Conservation (phyloP, 805 yeast species). For the Yarrowia bubula region DNA sequence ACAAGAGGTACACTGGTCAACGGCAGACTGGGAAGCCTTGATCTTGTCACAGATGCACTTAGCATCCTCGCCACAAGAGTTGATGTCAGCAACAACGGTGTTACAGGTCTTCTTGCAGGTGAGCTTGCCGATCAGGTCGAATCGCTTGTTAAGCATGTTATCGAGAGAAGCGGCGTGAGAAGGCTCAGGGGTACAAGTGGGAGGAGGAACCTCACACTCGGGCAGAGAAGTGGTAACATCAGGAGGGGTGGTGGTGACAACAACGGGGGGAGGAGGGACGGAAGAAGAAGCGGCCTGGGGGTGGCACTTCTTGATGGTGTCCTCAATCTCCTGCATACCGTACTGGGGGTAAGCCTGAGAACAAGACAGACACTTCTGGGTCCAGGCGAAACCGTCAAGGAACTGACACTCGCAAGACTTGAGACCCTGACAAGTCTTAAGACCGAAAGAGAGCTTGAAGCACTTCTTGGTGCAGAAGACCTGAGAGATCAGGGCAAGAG, state of each 20-base stretch:
- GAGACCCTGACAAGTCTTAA: slow-evolving; percentile 16
- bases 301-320: slow-evolving; percentile 22
- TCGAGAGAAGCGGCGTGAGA: slow-evolving; percentile 17
- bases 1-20: slow-evolving; percentile 18
- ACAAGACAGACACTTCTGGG: slow-evolving; percentile 22
- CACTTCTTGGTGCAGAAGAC: slow-evolving; percentile 12
- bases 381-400: slow-evolving; percentile 20
- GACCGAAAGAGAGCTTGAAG: slow-evolving; percentile 18
- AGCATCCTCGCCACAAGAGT: slow-evolving; percentile 2
- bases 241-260: slow-evolving; percentile 20
- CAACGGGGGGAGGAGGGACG: slow-evolving; percentile 3
- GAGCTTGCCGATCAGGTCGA: slow-evolving; percentile 22
- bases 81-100: slow-evolving; percentile 7
- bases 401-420: slow-evolving; percentile 13
- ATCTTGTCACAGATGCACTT: slow-evolving; percentile 19
- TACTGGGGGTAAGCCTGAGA: slow-evolving; percentile 18
- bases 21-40: background rate
- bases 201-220: slow-evolving; percentile 24
- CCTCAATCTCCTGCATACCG: slow-evolving; percentile 20
- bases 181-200: slow-evolving; percentile 23
- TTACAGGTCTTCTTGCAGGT: slow-evolving; percentile 22
- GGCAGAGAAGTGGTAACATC: background rate
- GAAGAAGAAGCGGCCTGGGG: slow-evolving; percentile 12
- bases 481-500: slow-evolving; percentile 3
- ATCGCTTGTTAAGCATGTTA: slow-evolving; percentile 19